A percentile compares a stretch with the other conserved stretches of the same genome.
Conservation (phyloP, 495 filamentous ascomycete genomes). For the Penicillium nucicola region DNA sequence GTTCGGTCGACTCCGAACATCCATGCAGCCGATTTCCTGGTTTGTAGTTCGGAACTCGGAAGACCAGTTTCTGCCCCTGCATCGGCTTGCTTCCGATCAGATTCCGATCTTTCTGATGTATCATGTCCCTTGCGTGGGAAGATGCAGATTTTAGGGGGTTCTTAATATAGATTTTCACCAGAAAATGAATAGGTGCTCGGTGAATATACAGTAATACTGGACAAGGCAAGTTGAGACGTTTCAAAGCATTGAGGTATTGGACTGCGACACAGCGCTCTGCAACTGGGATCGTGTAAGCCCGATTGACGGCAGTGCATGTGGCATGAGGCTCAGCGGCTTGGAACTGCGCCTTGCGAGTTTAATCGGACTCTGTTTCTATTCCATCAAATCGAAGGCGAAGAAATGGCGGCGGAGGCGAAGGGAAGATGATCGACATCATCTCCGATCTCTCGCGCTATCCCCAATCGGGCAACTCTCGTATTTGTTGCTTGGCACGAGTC, state of each 20-base stretch:
- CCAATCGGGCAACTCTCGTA: slow-evolving; percentile 18
- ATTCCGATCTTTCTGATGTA: slow-evolving; percentile 3
- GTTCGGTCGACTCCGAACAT: slow-evolving; percentile 3
- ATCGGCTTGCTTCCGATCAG: slow-evolving; percentile 3
- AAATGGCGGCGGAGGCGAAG: neutral
- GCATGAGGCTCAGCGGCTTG: neutral
- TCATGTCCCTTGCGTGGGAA: neutral
- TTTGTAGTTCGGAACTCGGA: slow-evolving; percentile 24
- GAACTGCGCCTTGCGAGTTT: neutral
- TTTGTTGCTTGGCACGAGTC: slow-evolving; percentile 6
- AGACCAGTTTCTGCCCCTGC: slow-evolving; percentile 28
- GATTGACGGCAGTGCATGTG: neutral
- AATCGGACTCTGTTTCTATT: neutral
- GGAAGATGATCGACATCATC: slow-evolving; percentile 3
- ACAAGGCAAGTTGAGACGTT: neutral
- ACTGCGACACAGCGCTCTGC: neutral
- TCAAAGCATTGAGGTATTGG: neutral
- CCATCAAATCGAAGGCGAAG: neutral
- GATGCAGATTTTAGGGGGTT: neutral
- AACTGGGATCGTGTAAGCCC: neutral
- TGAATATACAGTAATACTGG: neutral
- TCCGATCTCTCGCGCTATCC: slow-evolving; percentile 11
- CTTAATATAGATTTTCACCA: neutral
- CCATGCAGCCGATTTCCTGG: slow-evolving; percentile 1
- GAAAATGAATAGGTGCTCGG: neutral